Conservation (phyloP, 495 filamentous ascomycete species). For the Neurospora pannonica region DNA sequence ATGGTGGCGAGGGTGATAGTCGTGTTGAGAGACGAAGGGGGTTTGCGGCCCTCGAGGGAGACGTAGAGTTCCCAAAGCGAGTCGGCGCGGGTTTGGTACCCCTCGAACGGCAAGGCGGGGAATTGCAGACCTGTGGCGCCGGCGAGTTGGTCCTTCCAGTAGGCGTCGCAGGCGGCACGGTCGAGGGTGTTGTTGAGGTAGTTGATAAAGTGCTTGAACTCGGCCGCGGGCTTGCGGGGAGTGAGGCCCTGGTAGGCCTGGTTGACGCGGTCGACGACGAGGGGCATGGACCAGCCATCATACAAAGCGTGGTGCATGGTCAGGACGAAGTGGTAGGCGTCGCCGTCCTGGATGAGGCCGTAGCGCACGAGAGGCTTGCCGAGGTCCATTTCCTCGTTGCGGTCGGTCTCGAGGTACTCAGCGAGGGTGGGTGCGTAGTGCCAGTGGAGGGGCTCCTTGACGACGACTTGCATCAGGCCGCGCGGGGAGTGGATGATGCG, state of each 20-base stretch:
- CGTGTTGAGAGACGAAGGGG: not conserved
- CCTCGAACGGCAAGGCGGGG: slow-evolving; percentile 43
- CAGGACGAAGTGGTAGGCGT: slow-evolving; percentile 41
- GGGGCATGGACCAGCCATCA: slow-evolving; percentile 55
- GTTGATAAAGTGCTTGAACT: slow-evolving; percentile 36
- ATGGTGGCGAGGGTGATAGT: slow-evolving; percentile 47
- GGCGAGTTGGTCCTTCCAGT: slow-evolving; percentile 36
- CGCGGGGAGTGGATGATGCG: slow-evolving; percentile 44
- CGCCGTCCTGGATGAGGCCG: slow-evolving; percentile 35
- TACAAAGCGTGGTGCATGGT: slow-evolving; percentile 62
- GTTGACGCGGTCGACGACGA: slow-evolving; percentile 47
- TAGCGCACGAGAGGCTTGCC: slow-evolving; percentile 47
- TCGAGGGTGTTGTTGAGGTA: slow-evolving; percentile 29
- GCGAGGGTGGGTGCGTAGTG: slow-evolving; percentile 32
- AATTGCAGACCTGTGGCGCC: slow-evolving; percentile 48
- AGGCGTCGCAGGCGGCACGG: slow-evolving; percentile 22
- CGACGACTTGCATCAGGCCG: slow-evolving; percentile 50
- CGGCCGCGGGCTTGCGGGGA: slow-evolving; percentile 35
- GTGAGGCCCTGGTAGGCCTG: slow-evolving; percentile 21
- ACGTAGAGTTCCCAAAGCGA: slow-evolving; percentile 44
- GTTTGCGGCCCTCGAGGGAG: slow-evolving; percentile 23
- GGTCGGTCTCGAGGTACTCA: slow-evolving; percentile 34
- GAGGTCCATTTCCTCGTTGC: slow-evolving; percentile 41
- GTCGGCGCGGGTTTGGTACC: slow-evolving; percentile 46
- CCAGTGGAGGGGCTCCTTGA: slow-evolving; percentile 43